Percentiles rank a stretch among this genome's conserved stretches.
Evolutionary conservation across 495 filamentous ascomycete species (phyloP).

Genomic region (Hyaloscypha finlandica): DNA sequence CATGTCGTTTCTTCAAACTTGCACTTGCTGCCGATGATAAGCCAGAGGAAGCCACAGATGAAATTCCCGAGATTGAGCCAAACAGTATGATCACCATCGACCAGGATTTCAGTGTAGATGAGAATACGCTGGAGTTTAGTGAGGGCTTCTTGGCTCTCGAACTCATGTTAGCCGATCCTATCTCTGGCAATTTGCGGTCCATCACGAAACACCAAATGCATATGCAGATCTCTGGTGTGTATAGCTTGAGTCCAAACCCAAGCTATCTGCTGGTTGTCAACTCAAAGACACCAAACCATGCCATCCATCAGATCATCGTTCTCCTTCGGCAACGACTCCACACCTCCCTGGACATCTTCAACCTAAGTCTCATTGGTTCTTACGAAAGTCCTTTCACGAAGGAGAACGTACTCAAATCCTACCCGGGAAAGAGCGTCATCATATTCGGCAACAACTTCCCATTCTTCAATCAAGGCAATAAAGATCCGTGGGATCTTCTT

Average conservation of each 20-base stretch:
- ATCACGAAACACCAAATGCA: constrained; percentile 27
- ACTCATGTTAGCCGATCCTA: constrained; percentile 31
- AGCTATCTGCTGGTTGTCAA: constrained; percentile 33
- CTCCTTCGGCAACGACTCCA: constrained; percentile 25
- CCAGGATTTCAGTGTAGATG: constrained; percentile 29
- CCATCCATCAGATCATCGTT: constrained; percentile 28
- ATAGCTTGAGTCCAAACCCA: constrained; percentile 29
- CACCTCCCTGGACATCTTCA: constrained; percentile 32
- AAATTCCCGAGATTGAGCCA: constrained; percentile 29
- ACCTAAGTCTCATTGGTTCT: constrained; percentile 33
- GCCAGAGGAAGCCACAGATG: constrained; percentile 29
- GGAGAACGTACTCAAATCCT: constrained; percentile 23
- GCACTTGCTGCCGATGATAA: constrained; percentile 19
- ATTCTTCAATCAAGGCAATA: constrained; percentile 31
- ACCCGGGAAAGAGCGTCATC: constrained; percentile 33
- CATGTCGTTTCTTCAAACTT: constrained; percentile 26
- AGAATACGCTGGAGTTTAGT: constrained; percentile 23
- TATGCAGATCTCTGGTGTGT: constrained; percentile 34
- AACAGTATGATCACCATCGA: constrained; percentile 23
- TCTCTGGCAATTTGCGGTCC: constrained; percentile 10
- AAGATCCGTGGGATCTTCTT: constrained; percentile 30
- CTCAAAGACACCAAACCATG: constrained; percentile 27
- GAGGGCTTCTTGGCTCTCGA: constrained; percentile 28
- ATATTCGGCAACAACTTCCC: constrained; percentile 34
- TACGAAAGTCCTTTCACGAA: constrained; percentile 6